A percentile compares a stretch with the other conserved stretches of the same genome.
Conservation (phyloP, 1,284 basidiomycete genomes). For the Ganoderma resinaceum region DNA sequence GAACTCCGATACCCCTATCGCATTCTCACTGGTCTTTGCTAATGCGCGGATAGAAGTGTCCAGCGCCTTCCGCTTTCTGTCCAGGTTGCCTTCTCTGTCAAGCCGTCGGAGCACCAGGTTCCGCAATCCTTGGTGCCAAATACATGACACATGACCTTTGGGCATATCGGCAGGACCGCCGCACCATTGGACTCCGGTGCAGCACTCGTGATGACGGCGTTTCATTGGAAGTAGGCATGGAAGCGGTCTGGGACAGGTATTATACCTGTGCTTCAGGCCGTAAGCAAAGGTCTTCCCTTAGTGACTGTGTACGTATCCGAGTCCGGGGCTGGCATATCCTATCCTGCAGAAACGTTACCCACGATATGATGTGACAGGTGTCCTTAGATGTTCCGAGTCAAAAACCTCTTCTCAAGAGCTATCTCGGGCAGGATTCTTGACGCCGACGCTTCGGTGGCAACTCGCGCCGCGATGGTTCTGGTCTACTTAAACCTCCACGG, state of each 20-base stretch:
- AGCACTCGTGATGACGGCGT: neutral
- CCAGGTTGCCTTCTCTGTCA: neutral
- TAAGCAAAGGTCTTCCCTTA: neutral
- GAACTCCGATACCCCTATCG: neutral
- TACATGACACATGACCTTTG: neutral
- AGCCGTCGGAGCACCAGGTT: neutral
- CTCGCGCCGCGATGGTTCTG: neutral
- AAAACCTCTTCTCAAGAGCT: neutral
- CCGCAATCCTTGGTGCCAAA: neutral
- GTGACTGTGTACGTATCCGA: neutral
- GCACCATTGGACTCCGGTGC: neutral
- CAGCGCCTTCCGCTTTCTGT: neutral
- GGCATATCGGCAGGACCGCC: neutral
- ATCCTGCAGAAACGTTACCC: neutral
- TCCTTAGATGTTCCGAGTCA: neutral
- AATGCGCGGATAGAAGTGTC: neutral
- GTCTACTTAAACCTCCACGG: neutral
- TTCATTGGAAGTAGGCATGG: neutral
- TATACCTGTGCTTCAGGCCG: neutral
- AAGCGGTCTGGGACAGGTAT: neutral
- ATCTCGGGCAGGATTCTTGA: neutral
- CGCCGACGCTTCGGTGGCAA: neutral
- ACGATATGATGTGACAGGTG: neutral
- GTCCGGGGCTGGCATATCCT: neutral
- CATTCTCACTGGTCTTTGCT: neutral